A percentile compares a stretch with the other conserved stretches of the same genome.
phyloP scores from a whole-genome alignment of 2,329 filamentous ascomycete genomes.

The Trichoderma simmonsii region DNA sequence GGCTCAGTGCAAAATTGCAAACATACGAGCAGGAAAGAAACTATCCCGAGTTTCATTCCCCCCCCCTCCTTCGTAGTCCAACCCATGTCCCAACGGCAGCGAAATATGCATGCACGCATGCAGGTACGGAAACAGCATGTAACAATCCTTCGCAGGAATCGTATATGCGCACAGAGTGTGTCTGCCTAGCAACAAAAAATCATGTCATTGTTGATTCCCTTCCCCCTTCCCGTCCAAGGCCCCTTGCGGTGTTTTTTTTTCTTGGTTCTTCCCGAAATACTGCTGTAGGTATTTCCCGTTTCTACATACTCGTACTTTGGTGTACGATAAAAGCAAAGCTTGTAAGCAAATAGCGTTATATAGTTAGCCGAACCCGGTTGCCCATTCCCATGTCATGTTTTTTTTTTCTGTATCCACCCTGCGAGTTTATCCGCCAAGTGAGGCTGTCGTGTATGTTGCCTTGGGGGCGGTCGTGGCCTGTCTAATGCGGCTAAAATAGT shows the following conservation, averaged over 20 bases:
- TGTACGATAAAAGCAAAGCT: not conserved
- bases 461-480: not conserved
- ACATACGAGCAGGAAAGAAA: not conserved
- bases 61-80: not conserved
- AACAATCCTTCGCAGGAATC: slow-evolving; percentile 2
- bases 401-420: not conserved
- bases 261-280: not conserved
- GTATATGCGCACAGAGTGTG: not conserved
- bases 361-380: not conserved
- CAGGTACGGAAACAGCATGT: slow-evolving; percentile 2
- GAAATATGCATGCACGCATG: slow-evolving; percentile 1
- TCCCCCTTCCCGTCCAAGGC: not conserved
- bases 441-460: not conserved
- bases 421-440: not conserved
- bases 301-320: not conserved
- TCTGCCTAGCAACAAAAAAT: not conserved
- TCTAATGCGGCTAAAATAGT: slow-evolving; percentile 3
- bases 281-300: not conserved
- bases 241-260: not conserved
- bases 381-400: not conserved
- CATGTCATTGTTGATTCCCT: not conserved
- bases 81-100: not conserved
- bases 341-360: not conserved
- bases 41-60: not conserved
- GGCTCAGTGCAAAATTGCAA: not conserved